Evolutionary conservation across 164 flowering plant genomes (phyloP), one percentile per base, ranked within the genome.

Genomic region (Cinnamomum chago): DNA sequence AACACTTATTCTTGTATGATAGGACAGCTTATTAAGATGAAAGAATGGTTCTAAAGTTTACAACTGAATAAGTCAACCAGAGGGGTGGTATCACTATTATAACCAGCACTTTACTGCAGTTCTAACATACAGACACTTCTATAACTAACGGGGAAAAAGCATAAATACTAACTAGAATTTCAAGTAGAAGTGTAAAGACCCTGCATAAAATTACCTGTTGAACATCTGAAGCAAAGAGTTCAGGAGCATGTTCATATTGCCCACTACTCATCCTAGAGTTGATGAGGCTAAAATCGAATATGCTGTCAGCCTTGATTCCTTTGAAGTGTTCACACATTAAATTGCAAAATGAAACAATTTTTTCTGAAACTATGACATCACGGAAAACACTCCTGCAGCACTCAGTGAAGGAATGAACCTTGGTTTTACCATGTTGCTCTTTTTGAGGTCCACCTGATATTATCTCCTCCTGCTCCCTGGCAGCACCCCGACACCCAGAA

Each of bases 211-310:
- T 33, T 78, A 86, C 98, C 98, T 84, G 86, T 72, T 88, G 88
- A 68, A 92, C 66, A 81, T 94, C 98, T 2, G 85, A 64, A 22
- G 75, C 77, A 81, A 94, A 92, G 73, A 83, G 94, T 71, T n/a
- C 68, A 27, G 93, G 92, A 62, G 90, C 83, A 66, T 51, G 76
- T 77, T 85, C 95, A 82, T 94, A 94, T 50, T 81, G 81, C 74
- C 90, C 91, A 33, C 86, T 89, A 81, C 80, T 86, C 84, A 92
- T 85, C 85, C 89, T 86, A 33, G 84, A 81, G 79, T 87, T 72
- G 75, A 94, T 85, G 47, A 79, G 65, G 77, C 75, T 78, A 64
- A 87, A 80, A 76, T 88, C 86, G 52, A 89, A 71, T 72, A 92
- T 50, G 50, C 69, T 79, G 23, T 82, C 91, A 72, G 80, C 73